Percentiles rank a stretch among this genome's conserved stretches.
Conservation (phyloP, 768 basidiomycete genomes). For the Pisolithus orientalis region DNA sequence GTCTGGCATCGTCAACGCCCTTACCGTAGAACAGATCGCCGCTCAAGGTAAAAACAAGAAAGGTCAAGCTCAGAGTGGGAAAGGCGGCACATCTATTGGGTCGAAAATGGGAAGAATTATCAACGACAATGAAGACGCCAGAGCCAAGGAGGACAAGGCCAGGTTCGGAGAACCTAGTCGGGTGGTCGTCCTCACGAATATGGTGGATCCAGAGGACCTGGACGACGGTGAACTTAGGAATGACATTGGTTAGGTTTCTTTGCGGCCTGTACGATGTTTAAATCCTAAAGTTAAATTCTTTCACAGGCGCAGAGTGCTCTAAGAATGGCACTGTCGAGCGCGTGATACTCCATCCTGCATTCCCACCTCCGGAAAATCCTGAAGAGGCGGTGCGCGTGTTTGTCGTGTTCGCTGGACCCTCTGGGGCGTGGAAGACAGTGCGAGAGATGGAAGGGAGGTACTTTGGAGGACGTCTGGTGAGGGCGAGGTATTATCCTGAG, state of each 20-base stretch:
- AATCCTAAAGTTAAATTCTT: neutral
- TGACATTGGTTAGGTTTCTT: constrained; percentile 67
- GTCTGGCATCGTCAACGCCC: constrained; percentile 82
- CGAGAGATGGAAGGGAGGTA: constrained; percentile 89
- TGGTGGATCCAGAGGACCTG: constrained; percentile 79
- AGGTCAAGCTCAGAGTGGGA: constrained; percentile 29
- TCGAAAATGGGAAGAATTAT: constrained; percentile 85
- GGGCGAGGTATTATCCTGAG: constrained; percentile 80
- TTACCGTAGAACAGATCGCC: constrained; percentile 69
- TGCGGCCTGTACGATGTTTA: neutral
- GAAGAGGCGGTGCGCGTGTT: constrained; percentile 91
- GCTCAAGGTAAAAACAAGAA: constrained; percentile 32
- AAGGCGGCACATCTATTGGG: constrained; percentile 36
- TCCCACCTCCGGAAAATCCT: constrained; percentile 56
- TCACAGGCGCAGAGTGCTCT: constrained; percentile 78
- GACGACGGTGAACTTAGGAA: constrained; percentile 80
- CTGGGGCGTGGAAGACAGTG: constrained; percentile 93
- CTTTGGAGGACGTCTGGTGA: constrained; percentile 81
- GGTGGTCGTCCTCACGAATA: constrained; percentile 85
- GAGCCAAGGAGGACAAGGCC: constrained; percentile 67
- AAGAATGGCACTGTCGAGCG: constrained; percentile 91
- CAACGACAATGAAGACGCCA: constrained; percentile 83
- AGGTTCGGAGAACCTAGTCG: constrained; percentile 86
- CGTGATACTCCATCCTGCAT: constrained; percentile 74
- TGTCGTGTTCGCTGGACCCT: constrained; percentile 85